These are phyloP conservation scores for Xylaria sp. DNA, from an alignment of 2,329 filamentous ascomycete genomes.

Conservation along the genomic window DNA sequence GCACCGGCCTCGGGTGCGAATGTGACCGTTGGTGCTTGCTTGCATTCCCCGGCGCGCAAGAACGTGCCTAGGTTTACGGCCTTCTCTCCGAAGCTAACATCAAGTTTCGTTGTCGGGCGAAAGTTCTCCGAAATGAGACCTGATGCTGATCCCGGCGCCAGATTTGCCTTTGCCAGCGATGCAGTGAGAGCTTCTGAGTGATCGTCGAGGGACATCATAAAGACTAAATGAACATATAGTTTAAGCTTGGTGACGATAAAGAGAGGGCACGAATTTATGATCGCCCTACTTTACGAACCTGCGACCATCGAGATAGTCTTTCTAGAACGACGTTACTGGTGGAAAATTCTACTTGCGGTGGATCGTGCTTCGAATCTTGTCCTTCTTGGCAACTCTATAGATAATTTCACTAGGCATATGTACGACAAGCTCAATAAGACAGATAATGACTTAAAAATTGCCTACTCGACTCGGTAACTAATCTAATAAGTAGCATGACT, in stretches of 20 bases:
- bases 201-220: conserved; percentile 39
- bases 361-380: conserved; percentile 19
- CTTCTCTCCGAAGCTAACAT: conserved; percentile 51
- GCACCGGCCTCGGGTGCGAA: conserved; percentile 50
- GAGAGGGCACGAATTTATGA: not conserved
- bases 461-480: not conserved
- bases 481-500: not conserved
- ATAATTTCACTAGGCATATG: not conserved
- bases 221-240: not conserved
- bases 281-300: conserved; percentile 1
- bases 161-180: conserved; percentile 51
- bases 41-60: conserved; percentile 53
- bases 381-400: conserved; percentile 26
- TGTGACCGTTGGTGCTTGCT: conserved; percentile 50
- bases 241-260: not conserved
- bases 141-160: conserved; percentile 55
- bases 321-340: conserved; percentile 29
- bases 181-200: conserved; percentile 41
- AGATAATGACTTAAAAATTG: not conserved
- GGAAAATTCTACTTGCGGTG: conserved; percentile 31
- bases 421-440: conserved; percentile 1
- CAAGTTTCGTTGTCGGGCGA: conserved; percentile 53
- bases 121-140: conserved; percentile 56
- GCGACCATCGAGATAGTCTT: not conserved
- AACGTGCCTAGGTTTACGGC: conserved; percentile 52